Percentiles rank a stretch among this genome's conserved stretches.
Conservation (phyloP, 441 rosid genomes). For the Aquilaria agallochum region DNA sequence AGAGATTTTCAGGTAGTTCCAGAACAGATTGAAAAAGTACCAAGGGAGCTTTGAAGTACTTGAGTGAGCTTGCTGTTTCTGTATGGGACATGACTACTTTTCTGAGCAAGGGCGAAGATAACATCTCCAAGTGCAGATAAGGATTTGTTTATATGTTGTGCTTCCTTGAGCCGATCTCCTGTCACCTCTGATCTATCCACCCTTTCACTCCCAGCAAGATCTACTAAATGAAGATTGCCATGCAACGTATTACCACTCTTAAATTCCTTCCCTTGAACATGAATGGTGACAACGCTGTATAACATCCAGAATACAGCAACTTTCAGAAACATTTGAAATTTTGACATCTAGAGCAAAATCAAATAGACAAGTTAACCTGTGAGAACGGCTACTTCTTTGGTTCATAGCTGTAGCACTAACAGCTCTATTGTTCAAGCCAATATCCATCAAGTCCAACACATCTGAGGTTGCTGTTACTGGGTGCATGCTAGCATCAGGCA, state of each 20-base stretch:
- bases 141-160: slow-evolving; percentile 77
- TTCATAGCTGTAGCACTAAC: slow-evolving; percentile 54
- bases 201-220: slow-evolving; percentile 78
- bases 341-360: no score
- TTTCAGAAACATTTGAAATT: no score
- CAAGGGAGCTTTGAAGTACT: slow-evolving; percentile 63
- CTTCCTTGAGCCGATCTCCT: slow-evolving; percentile 60
- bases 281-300: slow-evolving; percentile 54
- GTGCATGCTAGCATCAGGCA: slow-evolving; percentile 69
- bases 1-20: neutral
- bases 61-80: slow-evolving; percentile 84
- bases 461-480: slow-evolving; percentile 49
- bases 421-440: slow-evolving; percentile 53
- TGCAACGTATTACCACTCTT: slow-evolving; percentile 36
- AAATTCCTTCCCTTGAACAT: slow-evolving; percentile 53
- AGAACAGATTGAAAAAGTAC: slow-evolving; percentile 26
- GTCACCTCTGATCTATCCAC: slow-evolving; percentile 64
- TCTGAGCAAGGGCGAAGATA: slow-evolving; percentile 58
- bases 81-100: slow-evolving; percentile 60
- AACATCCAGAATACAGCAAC: neutral
- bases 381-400: slow-evolving; percentile 74
- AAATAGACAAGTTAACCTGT: slow-evolving; percentile 35
- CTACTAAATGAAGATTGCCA: slow-evolving; percentile 63
- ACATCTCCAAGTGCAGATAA: slow-evolving; percentile 75
- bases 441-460: slow-evolving; percentile 47